Conservation (phyloP, 2,329 filamentous ascomycete genomes). For the Mycosphaerelloides madeirae region DNA sequence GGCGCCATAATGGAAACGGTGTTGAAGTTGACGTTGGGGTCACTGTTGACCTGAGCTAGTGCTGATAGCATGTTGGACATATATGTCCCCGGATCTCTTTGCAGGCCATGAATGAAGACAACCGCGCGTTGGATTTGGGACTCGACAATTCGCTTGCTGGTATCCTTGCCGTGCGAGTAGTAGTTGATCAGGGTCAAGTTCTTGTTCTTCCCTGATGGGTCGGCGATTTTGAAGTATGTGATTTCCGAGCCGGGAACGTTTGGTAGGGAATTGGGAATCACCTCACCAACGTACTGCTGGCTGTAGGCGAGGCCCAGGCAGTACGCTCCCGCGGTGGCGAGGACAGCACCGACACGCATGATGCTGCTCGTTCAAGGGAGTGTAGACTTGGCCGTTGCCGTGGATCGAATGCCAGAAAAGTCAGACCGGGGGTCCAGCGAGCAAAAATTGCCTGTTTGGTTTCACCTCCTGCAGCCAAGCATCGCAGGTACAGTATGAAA, state of each 20-base stretch:
- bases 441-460: too few relatives aligned
- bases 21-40: constrained; percentile 27
- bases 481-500: too few relatives aligned
- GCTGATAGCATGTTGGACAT: constrained; percentile 30
- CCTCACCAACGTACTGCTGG: constrained; percentile 33
- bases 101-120: constrained; percentile 33
- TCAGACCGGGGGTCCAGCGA: too few relatives aligned
- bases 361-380: background rate
- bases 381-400: too few relatives aligned
- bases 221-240: constrained; percentile 32
- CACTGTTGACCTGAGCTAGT: constrained; percentile 25
- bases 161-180: constrained; percentile 23
- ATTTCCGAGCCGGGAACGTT: constrained; percentile 32
- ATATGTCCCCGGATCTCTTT: constrained; percentile 33
- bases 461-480: too few relatives aligned
- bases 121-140: constrained; percentile 31
- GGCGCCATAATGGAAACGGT: constrained; percentile 32
- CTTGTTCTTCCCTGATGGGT: constrained; percentile 23
- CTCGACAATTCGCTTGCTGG: constrained; percentile 22
- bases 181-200: constrained; percentile 35
- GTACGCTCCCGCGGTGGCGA: background rate
- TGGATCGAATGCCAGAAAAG: too few relatives aligned
- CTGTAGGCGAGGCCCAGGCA: background rate
- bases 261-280: constrained; percentile 30
- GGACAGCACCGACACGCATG: background rate